Base-by-base conservation (phyloP, 306 rosid genomes). In the Phaseolus lunatus region DNA sequence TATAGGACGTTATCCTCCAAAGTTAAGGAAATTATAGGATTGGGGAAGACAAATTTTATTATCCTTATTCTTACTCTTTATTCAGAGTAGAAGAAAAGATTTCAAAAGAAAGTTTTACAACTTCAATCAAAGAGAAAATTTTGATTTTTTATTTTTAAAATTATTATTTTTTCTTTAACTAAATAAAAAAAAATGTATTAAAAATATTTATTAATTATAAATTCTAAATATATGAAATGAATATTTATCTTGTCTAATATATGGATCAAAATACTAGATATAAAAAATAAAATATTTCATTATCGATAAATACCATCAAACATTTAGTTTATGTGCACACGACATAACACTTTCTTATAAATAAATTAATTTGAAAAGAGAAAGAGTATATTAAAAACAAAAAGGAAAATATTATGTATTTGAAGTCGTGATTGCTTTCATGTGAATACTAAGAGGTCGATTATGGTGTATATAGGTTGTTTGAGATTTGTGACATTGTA, bases 391-490 rank as follows among this genome's bases (percentile, higher is more conserved):
- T 4, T 26, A 58, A 26, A 54, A 23, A 8, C 9, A 5, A 52
- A 23, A 19, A 7, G 9, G 54, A 44, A 18, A n/a, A 43, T 20
- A 15, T 7, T 6, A 26, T 61, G 11, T 33, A 39, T 14, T 69
- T 20, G 1, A 80, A 74, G 14, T 9, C n/a, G 61, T 48, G 49
- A 5, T 67, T 68, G 68, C 61, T 65, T 39, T 52, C 64, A 39
- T 77, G 66, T 22, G 65, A 54, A 72, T 19, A 65, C 72, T 66
- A 24, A 37, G 77, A 67, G 83, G 19, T 78, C 27, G 10, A 33
- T 24, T 65, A 72, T n/a, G 3, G 15, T 61, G 52, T n/a, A 15
- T 3, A 15, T 9, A 66, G 44, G 58, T 22, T 49, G 49, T 26
- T 44, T 65, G 33, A 57, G 79, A 78, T 78, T 59, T 61, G 72